Evolutionary conservation across 305 asterid genomes (phyloP).

Genomic region (Fraxinus angustifolia): DNA sequence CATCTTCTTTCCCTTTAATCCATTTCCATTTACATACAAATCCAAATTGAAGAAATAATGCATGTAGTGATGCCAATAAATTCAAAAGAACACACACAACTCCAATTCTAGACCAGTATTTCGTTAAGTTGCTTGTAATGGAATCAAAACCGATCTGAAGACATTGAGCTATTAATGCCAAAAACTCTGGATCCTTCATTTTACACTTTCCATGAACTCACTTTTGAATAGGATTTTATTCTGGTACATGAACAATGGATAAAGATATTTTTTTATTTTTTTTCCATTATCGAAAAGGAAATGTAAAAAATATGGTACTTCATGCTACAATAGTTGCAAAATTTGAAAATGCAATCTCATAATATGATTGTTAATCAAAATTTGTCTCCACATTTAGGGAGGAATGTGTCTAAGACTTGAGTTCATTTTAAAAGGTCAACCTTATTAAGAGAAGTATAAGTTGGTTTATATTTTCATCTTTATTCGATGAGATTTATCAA

Average conservation of each 20-base stretch:
- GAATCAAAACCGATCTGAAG: background rate
- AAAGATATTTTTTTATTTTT: too few species aligned
- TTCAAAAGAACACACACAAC: background rate
- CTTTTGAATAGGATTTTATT: background rate
- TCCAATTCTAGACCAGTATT: background rate
- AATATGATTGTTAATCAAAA: background rate
- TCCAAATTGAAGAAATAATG: background rate
- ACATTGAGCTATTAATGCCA: background rate
- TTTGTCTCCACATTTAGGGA: background rate
- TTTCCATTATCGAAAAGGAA: too few species aligned
- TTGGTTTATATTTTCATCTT: too few species aligned
- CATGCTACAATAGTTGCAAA: background rate
- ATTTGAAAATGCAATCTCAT: background rate
- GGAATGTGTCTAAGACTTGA: background rate
- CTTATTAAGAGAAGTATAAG: too few species aligned
- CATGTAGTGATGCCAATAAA: background rate
- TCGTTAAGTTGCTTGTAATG: background rate
- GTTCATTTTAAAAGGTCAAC: too few species aligned
- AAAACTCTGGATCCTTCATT: background rate
- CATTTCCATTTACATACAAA: background rate
- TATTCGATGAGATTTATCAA: too few species aligned
- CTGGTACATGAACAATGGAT: background rate
- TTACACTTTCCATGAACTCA: background rate
- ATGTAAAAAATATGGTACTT: background rate
- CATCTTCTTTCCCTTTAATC: background rate